phyloP scores from a whole-genome alignment of 2,329 filamentous ascomycete species.

The Aspergillus piperis region DNA sequence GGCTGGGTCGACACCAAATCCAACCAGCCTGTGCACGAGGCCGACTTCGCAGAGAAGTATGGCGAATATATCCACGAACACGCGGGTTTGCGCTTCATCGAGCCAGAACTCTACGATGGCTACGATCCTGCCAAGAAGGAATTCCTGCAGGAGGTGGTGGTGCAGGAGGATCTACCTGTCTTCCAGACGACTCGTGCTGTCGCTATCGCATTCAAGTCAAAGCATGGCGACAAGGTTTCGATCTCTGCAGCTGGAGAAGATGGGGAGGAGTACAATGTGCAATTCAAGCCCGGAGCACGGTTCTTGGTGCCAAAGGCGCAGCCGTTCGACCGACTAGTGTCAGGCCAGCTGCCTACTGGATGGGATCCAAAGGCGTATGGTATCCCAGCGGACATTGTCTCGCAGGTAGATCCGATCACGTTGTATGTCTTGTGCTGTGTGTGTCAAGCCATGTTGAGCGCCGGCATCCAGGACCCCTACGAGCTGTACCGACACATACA shows the following conservation, averaged over 20 bases:
- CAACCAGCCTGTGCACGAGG: neutral
- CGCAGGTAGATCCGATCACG: slow-evolving; percentile 90
- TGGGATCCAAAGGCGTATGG: slow-evolving; percentile 95
- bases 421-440: slow-evolving; percentile 89
- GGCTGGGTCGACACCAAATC: slow-evolving; percentile 6
- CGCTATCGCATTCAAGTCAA: neutral
- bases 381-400: slow-evolving; percentile 91
- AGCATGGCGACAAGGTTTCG: neutral
- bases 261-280: slow-evolving; percentile 60
- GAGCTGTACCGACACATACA: slow-evolving; percentile 99
- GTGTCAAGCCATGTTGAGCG: slow-evolving; percentile 79
- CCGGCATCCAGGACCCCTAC: slow-evolving; percentile 96
- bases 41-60: neutral
- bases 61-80: slow-evolving; percentile 71
- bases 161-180: slow-evolving; percentile 89
- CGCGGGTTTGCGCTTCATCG: slow-evolving; percentile 86
- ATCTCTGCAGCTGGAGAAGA: neutral
- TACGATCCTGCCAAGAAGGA: slow-evolving; percentile 90
- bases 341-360: slow-evolving; percentile 91
- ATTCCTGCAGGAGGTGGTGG: slow-evolving; percentile 90
- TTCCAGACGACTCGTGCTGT: slow-evolving; percentile 50
- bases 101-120: neutral
- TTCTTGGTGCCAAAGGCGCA: slow-evolving; percentile 49
- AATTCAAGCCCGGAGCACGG: slow-evolving; percentile 86
- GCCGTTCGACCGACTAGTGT: slow-evolving; percentile 56